phyloP scores from a whole-genome alignment of 345 rosid genomes.

The Sonneratia caseolaris region DNA sequence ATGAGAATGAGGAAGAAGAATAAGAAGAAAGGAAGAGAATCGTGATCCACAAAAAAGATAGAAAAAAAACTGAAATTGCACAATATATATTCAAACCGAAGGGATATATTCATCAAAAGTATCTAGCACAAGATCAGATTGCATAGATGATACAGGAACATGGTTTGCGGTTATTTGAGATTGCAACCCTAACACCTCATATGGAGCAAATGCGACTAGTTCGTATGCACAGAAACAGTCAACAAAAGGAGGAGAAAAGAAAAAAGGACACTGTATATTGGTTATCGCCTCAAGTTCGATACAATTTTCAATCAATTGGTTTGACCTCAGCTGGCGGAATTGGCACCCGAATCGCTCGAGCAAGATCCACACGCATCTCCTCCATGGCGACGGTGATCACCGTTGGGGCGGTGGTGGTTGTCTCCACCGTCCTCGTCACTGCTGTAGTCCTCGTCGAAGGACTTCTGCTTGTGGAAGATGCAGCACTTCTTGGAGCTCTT shows the following conservation, averaged over 20 bases:
- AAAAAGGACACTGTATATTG: not conserved
- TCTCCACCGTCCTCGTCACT: conserved; percentile 50
- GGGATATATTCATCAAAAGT: not conserved
- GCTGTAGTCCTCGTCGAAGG: conserved; percentile 83
- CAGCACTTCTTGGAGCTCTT: conserved; percentile 97
- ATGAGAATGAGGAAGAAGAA: not conserved
- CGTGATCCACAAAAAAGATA: not conserved
- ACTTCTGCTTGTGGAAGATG: conserved; percentile 86
- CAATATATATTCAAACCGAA: not conserved
- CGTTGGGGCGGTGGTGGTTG: conserved; percentile 14
- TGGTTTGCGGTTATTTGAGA: not conserved
- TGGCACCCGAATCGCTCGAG: conserved; percentile 12
- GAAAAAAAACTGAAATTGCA: not conserved
- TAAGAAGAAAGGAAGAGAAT: not conserved
- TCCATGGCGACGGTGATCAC: conserved; percentile 11
- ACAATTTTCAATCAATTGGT: not conserved
- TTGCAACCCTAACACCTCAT: conserved; percentile 2
- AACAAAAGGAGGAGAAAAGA: not conserved
- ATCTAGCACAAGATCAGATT: not conserved
- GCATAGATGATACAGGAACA: not conserved
- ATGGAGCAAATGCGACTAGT: not conserved
- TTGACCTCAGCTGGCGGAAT: not conserved
- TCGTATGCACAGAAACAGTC: not conserved
- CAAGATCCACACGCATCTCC: conserved; percentile 11
- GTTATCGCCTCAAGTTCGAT: not conserved